A percentile compares a stretch with the other conserved stretches of the same genome.
Conservation (phyloP, 2,329 filamentous ascomycete genomes). For the Hymenoscyphus repandus region DNA sequence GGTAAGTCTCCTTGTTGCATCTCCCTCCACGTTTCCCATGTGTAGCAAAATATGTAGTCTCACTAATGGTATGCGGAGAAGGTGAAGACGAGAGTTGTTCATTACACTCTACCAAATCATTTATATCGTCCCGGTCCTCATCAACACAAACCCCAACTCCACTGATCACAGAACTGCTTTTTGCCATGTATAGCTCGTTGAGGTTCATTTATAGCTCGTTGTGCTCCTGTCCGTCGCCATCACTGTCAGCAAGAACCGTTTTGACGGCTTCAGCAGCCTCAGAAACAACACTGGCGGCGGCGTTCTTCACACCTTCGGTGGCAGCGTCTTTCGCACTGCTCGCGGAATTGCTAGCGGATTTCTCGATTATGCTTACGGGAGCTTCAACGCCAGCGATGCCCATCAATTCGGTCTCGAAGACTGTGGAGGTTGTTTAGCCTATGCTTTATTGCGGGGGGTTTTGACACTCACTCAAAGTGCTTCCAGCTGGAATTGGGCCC, state of each 20-base stretch:
- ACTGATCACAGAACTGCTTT: constrained; percentile 1
- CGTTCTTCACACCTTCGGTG: constrained; percentile 33
- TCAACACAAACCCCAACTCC: constrained; percentile 10
- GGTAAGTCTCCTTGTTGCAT: too few species aligned
- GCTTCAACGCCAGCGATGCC: constrained; percentile 67
- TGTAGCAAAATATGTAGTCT: too few species aligned
- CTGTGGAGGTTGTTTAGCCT: constrained; percentile 34
- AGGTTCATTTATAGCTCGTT: constrained; percentile 55
- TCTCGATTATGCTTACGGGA: constrained; percentile 23
- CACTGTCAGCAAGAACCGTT: constrained; percentile 48
- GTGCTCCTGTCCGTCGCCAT: constrained; percentile 51
- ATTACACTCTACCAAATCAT: too few species aligned
- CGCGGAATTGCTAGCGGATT: constrained; percentile 19
- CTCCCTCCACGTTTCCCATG: too few species aligned
- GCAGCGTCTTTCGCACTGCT: constrained; percentile 23
- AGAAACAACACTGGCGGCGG: constrained; percentile 41
- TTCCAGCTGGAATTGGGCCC: constrained; percentile 78
- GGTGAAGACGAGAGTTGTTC: too few species aligned
- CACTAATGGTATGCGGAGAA: too few species aligned
- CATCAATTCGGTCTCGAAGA: constrained; percentile 90
- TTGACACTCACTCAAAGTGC: constrained; percentile 61
- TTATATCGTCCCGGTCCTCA: too few species aligned
- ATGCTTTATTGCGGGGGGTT: constrained; percentile 6
- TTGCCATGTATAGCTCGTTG: constrained; percentile 49
- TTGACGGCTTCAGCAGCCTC: constrained; percentile 49